phyloP scores from a whole-genome alignment of 345 rosid genomes.

The Citrus glauca region DNA sequence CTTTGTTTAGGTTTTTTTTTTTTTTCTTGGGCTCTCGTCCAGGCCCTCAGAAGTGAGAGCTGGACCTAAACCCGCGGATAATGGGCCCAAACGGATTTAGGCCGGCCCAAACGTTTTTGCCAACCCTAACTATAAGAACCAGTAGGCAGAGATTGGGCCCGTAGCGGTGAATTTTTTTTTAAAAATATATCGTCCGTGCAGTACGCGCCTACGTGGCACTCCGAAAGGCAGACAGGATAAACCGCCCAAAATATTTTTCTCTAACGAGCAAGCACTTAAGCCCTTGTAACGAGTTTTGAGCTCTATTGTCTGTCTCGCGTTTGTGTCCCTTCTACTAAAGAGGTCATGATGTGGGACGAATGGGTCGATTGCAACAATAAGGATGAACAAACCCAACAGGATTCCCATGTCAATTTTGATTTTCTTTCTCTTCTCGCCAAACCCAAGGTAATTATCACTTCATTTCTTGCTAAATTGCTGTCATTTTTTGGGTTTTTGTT shows the following conservation, averaged over 20 bases:
- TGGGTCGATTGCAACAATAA: conserved; percentile 9
- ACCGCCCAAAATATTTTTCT: neutral
- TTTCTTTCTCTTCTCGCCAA: conserved; percentile 56
- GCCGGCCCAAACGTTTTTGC: too few relatives aligned
- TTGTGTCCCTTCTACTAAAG: neutral
- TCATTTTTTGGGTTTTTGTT: neutral
- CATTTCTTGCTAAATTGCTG: neutral
- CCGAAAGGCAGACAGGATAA: conserved; percentile 6
- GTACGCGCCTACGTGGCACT: conserved; percentile 11
- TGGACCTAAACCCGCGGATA: too few relatives aligned
- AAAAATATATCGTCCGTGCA: neutral
- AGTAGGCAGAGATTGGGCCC: neutral
- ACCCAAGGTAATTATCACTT: conserved; percentile 45
- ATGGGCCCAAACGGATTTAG: too few relatives aligned
- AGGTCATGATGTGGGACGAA: conserved; percentile 41
- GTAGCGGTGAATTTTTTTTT: neutral
- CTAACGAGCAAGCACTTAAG: neutral
- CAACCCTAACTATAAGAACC: too few relatives aligned
- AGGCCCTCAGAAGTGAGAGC: too few relatives aligned
- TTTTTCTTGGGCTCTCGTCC: too few relatives aligned
- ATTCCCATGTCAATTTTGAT: conserved; percentile 55
- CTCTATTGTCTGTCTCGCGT: neutral
- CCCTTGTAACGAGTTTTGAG: neutral
- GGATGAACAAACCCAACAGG: conserved; percentile 17
- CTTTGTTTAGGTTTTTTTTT: too few relatives aligned